A percentile compares a stretch with the other conserved stretches of the same genome.
Conservation (phyloP, 2,329 filamentous ascomycete genomes). For the Aureobasidium sp. region DNA sequence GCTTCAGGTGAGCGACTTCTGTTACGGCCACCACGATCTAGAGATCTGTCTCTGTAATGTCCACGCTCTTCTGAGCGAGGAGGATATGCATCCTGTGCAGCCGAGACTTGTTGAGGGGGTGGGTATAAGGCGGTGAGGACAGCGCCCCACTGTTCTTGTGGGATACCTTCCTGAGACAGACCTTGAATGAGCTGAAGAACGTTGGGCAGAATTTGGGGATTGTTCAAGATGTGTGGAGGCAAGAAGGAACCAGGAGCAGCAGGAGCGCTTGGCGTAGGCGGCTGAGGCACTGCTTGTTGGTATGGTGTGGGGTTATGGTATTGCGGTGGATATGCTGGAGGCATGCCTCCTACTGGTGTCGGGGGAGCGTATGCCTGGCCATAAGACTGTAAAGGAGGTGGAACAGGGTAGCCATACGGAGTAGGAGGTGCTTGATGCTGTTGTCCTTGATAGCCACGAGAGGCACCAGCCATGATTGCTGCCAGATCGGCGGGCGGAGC, state of each 20-base stretch:
- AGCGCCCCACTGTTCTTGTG: slow-evolving; percentile 66
- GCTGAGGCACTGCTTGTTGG: slow-evolving; percentile 9
- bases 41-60: slow-evolving; percentile 5
- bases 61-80: slow-evolving; percentile 17
- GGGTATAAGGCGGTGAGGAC: slow-evolving; percentile 45
- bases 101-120: slow-evolving; percentile 21
- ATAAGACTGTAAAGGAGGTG: slow-evolving; percentile 19
- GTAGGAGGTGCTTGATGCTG: slow-evolving; percentile 20
- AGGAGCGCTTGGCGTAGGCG: slow-evolving; percentile 6
- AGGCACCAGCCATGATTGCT: slow-evolving; percentile 17
- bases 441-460: slow-evolving; percentile 18
- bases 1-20: slow-evolving; percentile 60
- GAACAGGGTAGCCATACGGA: slow-evolving; percentile 16
- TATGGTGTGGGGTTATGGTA: slow-evolving; percentile 12
- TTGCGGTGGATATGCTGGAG: slow-evolving; percentile 18
- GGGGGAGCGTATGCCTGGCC: slow-evolving; percentile 17
- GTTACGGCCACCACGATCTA: slow-evolving; percentile 61
- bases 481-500: slow-evolving; percentile 15
- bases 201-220: slow-evolving; percentile 52
- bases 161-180: slow-evolving; percentile 66
- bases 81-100: slow-evolving; percentile 15
- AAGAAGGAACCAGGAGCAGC: slow-evolving; percentile 25
- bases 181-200: slow-evolving; percentile 70
- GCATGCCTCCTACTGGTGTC: slow-evolving; percentile 24
- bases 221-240: slow-evolving; percentile 32